A percentile compares a stretch with the other conserved stretches of the same genome.
These are phyloP conservation scores for Prosopis cineraria DNA, from an alignment of 306 rosid species.

Conservation along the genomic window DNA sequence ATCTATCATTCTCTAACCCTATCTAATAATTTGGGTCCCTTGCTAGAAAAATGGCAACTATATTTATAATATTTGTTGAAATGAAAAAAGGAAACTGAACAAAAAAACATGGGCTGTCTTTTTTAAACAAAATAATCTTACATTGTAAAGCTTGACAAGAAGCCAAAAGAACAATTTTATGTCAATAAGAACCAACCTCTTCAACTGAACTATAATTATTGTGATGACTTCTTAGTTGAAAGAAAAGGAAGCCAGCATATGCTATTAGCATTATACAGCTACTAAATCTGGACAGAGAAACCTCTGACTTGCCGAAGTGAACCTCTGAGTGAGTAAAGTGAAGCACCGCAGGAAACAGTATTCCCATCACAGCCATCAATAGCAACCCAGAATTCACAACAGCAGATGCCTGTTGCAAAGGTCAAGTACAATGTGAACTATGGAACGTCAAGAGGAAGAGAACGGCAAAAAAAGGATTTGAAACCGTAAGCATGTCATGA, in stretches of 20 bases:
- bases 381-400: constrained; percentile 85
- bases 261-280: constrained; percentile 87
- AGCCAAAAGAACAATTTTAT: background rate
- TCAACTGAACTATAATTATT: constrained; percentile 52
- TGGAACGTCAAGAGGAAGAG: background rate
- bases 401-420: constrained; percentile 75
- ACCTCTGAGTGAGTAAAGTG: constrained; percentile 84
- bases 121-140: background rate
- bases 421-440: constrained; percentile 35
- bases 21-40: background rate
- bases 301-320: constrained; percentile 77
- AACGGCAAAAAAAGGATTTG: background rate
- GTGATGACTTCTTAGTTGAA: constrained; percentile 72
- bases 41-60: constrained; percentile 14
- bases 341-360: constrained; percentile 87
- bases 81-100: background rate
- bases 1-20: constrained; percentile 14
- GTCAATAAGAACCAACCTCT: constrained; percentile 52
- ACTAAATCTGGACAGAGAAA: constrained; percentile 87
- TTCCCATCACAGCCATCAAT: constrained; percentile 96
- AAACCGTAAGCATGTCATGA: constrained; percentile 3
- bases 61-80: background rate
- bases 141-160: constrained; percentile 8
- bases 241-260: constrained; percentile 83
- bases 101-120: background rate